These are phyloP conservation scores for Leccinum pachyderme DNA, from an alignment of 1,284 basidiomycete species.

Conservation along the genomic window DNA sequence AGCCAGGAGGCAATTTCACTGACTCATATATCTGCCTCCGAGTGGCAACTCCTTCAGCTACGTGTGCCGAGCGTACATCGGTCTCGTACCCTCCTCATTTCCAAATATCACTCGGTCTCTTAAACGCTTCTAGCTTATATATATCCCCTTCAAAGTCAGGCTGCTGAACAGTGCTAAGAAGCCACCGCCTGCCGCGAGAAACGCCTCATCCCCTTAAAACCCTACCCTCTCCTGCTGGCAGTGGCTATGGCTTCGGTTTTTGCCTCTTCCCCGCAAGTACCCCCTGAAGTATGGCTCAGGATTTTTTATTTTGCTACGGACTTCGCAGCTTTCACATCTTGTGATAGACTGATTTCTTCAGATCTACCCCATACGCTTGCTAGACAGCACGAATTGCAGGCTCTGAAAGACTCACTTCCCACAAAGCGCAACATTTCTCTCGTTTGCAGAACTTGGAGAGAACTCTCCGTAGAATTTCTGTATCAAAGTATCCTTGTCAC, in stretches of 20 bases:
- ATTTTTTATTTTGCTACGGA: slow-evolving; percentile 27
- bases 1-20: background rate
- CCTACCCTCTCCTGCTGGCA: background rate
- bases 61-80: background rate
- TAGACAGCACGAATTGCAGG: slow-evolving; percentile 15
- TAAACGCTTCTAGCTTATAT: slow-evolving; percentile 19
- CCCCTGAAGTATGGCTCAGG: slow-evolving; percentile 32
- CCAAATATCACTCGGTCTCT: background rate
- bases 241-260: slow-evolving; percentile 24
- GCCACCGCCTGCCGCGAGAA: background rate
- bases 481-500: slow-evolving; percentile 28
- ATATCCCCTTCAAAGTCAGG: slow-evolving; percentile 2
- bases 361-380: slow-evolving; percentile 22
- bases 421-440: slow-evolving; percentile 24
- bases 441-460: slow-evolving; percentile 28
- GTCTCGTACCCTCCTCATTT: background rate
- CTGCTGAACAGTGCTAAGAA: background rate
- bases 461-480: slow-evolving; percentile 22
- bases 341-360: slow-evolving; percentile 6
- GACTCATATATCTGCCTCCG: background rate
- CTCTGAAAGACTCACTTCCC: slow-evolving; percentile 22
- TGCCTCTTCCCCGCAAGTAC: slow-evolving; percentile 12
- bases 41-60: background rate
- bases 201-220: background rate
- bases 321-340: slow-evolving; percentile 10